phyloP scores from a whole-genome alignment of 2,329 filamentous ascomycete species.

The Cladosporium sp. region DNA sequence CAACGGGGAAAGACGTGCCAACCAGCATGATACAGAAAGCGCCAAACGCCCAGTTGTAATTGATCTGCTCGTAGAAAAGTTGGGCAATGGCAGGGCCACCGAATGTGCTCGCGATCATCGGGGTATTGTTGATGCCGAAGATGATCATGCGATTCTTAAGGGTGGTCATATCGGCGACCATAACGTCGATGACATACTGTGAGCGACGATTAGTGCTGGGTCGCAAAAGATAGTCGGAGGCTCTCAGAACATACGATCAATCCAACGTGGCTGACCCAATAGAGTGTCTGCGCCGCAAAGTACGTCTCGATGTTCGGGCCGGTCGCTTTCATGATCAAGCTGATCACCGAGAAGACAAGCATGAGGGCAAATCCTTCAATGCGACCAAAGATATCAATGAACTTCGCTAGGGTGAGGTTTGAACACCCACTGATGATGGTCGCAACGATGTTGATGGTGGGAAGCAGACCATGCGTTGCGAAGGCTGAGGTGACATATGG shows the following conservation, averaged over 20 bases:
- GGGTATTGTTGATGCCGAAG: slow-evolving; percentile 58
- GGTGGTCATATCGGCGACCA: slow-evolving; percentile 64
- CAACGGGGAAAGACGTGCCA: slow-evolving; percentile 56
- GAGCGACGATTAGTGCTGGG: slow-evolving; percentile 26
- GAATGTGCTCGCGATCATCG: slow-evolving; percentile 61
- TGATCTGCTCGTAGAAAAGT: slow-evolving; percentile 43
- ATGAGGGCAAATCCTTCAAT: slow-evolving; percentile 57
- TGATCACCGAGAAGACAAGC: slow-evolving; percentile 47
- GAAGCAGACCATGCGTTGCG: slow-evolving; percentile 49
- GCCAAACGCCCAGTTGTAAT: slow-evolving; percentile 60
- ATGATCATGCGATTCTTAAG: slow-evolving; percentile 61
- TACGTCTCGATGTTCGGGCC: slow-evolving; percentile 58
- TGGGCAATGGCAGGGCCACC: slow-evolving; percentile 46
- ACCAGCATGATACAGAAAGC: slow-evolving; percentile 62
- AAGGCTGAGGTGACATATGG: slow-evolving; percentile 48
- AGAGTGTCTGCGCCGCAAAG: slow-evolving; percentile 61
- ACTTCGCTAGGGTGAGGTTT: slow-evolving; percentile 62
- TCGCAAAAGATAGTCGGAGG: not conserved
- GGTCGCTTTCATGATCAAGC: slow-evolving; percentile 62
- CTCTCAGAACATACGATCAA: slow-evolving; percentile 15
- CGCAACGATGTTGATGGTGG: slow-evolving; percentile 51
- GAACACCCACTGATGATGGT: slow-evolving; percentile 54
- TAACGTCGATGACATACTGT: slow-evolving; percentile 57
- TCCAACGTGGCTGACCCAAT: slow-evolving; percentile 50
- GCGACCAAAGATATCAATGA: slow-evolving; percentile 63